phyloP scores from a whole-genome alignment of 2,329 filamentous ascomycete genomes.

The Cercospora zeae-maydis region DNA sequence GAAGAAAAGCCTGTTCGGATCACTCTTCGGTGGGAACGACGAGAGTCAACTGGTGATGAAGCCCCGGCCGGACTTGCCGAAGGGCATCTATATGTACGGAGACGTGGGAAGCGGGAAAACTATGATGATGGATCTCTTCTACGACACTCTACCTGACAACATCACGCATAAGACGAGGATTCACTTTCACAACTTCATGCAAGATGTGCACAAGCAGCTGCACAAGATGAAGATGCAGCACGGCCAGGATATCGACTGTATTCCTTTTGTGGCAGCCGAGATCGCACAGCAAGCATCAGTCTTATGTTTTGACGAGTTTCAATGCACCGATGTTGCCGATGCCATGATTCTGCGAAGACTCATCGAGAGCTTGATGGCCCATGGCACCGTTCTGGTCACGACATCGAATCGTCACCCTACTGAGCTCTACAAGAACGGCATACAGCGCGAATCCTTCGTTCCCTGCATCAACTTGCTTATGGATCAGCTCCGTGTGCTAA shows the following conservation, averaged over 20 bases:
- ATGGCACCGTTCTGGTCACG: conserved; percentile 93
- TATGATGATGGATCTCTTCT: conserved; percentile 99
- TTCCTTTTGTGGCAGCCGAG: conserved; percentile 91
- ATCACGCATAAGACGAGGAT: conserved; percentile 85
- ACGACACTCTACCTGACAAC: conserved; percentile 78
- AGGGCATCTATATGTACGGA: conserved; percentile 90
- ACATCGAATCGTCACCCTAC: conserved; percentile 96
- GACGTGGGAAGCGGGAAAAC: conserved; percentile 98
- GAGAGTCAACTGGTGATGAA: conserved; percentile 33
- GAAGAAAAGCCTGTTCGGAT: conserved; percentile 53
- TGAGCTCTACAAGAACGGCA: conserved; percentile 96
- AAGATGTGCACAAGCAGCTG: conserved; percentile 86
- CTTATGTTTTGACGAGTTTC: conserved; percentile 97
- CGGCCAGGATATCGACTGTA: conserved; percentile 82
- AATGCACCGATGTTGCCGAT: conserved; percentile 96
- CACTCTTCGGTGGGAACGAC: conserved; percentile 55
- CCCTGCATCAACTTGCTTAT: conserved; percentile 93
- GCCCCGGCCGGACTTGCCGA: conserved; percentile 72
- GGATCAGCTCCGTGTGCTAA: conserved; percentile 77
- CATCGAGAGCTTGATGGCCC: conserved; percentile 86
- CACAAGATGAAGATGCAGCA: conserved; percentile 86
- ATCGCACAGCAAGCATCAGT: conserved; percentile 83
- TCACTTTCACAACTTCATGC: conserved; percentile 99
- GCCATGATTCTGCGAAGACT: conserved; percentile 92
- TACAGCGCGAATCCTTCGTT: conserved; percentile 91